Evolutionary conservation across 2,329 filamentous ascomycete genomes (phyloP), one percentile per base, ranked within the genome.

Genomic region (Penicillium brasilianum): DNA sequence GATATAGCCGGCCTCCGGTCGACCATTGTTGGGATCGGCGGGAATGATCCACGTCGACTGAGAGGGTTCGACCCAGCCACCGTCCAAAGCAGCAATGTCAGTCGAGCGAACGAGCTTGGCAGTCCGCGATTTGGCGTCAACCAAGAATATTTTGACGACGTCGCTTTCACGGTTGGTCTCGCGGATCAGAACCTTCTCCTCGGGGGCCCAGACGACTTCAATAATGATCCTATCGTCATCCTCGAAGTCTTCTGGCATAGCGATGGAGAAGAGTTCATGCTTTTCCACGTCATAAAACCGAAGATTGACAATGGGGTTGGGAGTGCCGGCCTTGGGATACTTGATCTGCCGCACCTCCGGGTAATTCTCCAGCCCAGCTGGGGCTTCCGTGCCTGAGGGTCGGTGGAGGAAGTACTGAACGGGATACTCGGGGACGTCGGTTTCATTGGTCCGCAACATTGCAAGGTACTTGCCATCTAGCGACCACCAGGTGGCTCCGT

Each of bases 111-210:
- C 88, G 0, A 91, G 89, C 75, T 90, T 90, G 32, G 92, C 93
- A 20, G 85, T 88, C 51, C 92, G 88, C 3, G 83, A 80, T 22
- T 82, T 79, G 5, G 95, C 90, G 73, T 99, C 92, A 58, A 98
- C 88, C 6, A 98, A 83, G 7, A 96, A 88, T 28, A 97, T 88
- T 66, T 91, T 92, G 74, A 98, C 84, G n/a, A 92, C 77, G 71
- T 98, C 93, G 73, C 93, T 97, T 70, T 97, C 92, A 56, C 95
- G 88, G 75, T 99, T 99, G 0, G 93, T 97, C 77, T 96, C 90
- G 67, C 95, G 91, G 68, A 99, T 87, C 14, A 99, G 81, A 8
- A 95, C 90, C 72, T 94, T 91, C 59, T 86, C 85, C 50, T 81
- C 84, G 1, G 92, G 92, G 4, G 92, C 92, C 94, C 95, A 99